A percentile compares a stretch with the other conserved stretches of the same genome.
Evolutionary conservation across 805 yeast genomes (phyloP).

Genomic region (Schizosaccharomyces octosporus): DNA sequence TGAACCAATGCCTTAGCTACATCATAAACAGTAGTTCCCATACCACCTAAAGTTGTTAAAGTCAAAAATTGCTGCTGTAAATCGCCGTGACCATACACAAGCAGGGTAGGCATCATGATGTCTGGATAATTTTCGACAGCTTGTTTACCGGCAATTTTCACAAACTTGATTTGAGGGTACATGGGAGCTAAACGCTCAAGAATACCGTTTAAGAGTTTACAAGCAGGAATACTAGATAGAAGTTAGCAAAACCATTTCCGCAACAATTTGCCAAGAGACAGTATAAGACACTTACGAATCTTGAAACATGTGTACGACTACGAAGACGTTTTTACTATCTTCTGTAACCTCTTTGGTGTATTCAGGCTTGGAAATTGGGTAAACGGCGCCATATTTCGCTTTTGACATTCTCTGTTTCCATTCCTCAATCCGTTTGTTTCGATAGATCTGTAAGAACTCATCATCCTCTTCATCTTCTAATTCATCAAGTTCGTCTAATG

Average conservation of each 20-base stretch:
- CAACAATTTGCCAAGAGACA: not conserved
- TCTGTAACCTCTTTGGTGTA: conserved; percentile 66
- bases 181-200: conserved; percentile 33
- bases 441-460: conserved; percentile 46
- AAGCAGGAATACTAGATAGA: conserved; percentile 24
- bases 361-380: conserved; percentile 65
- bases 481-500: conserved; percentile 56
- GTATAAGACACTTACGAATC: not conserved
- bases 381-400: conserved; percentile 46
- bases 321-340: conserved; percentile 39
- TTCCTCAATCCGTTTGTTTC: conserved; percentile 55
- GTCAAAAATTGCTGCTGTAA: conserved; percentile 66
- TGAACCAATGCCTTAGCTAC: conserved; percentile 48
- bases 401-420: conserved; percentile 29
- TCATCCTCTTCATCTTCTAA: conserved; percentile 83
- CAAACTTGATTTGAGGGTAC: conserved; percentile 65
- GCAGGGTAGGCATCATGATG: conserved; percentile 67
- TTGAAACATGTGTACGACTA: conserved; percentile 41
- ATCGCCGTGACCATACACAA: conserved; percentile 55
- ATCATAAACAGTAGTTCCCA: conserved; percentile 41
- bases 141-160: conserved; percentile 72
- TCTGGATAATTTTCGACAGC: conserved; percentile 88
- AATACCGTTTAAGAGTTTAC: conserved; percentile 42
- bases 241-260: not conserved
- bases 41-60: conserved; percentile 61